Evolutionary conservation across 2,329 filamentous ascomycete species (phyloP).

Genomic region (Fusarium decemcellulare): DNA sequence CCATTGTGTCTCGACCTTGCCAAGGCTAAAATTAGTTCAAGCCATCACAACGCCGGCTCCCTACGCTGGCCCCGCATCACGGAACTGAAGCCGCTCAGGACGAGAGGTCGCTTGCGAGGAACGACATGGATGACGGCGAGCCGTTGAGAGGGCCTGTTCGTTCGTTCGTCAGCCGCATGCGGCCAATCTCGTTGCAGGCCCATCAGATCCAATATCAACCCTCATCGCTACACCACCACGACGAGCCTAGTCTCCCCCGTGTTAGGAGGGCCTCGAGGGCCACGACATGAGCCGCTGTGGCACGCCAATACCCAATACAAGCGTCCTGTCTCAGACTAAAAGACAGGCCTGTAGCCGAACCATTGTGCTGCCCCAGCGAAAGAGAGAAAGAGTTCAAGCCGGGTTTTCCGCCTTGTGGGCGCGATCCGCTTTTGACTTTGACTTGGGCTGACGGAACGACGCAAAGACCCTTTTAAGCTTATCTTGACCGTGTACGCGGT

Average conservation of each 20-base stretch:
- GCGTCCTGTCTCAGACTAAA: constrained; percentile 25
- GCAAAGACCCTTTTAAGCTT: constrained; percentile 44
- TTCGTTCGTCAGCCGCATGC: constrained; percentile 14
- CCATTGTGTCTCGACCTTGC: constrained; percentile 30
- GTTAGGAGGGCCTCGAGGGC: constrained; percentile 26
- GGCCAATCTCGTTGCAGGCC: constrained; percentile 5
- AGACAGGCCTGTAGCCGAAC: constrained; percentile 39
- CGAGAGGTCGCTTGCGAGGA: constrained; percentile 1
- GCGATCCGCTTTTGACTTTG: constrained; percentile 28
- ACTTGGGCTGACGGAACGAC: constrained; percentile 23
- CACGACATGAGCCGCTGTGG: constrained; percentile 36
- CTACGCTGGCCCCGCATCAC: constrained; percentile 19
- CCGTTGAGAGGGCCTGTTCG: constrained; percentile 1
- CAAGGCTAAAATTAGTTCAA: constrained; percentile 43
- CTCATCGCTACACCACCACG: neutral
- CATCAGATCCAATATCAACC: constrained; percentile 6
- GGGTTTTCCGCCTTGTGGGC: constrained; percentile 8
- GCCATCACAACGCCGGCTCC: constrained; percentile 35
- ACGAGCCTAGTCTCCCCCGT: constrained; percentile 14
- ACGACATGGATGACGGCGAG: constrained; percentile 13
- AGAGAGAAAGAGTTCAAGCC: constrained; percentile 4
- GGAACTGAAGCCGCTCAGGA: constrained; percentile 8
- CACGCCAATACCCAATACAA: constrained; percentile 36
- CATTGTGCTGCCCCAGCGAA: constrained; percentile 20
- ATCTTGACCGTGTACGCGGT: constrained; percentile 40